phyloP scores from a whole-genome alignment of 2,329 filamentous ascomycete genomes.

The Tolypocladium tropicale region DNA sequence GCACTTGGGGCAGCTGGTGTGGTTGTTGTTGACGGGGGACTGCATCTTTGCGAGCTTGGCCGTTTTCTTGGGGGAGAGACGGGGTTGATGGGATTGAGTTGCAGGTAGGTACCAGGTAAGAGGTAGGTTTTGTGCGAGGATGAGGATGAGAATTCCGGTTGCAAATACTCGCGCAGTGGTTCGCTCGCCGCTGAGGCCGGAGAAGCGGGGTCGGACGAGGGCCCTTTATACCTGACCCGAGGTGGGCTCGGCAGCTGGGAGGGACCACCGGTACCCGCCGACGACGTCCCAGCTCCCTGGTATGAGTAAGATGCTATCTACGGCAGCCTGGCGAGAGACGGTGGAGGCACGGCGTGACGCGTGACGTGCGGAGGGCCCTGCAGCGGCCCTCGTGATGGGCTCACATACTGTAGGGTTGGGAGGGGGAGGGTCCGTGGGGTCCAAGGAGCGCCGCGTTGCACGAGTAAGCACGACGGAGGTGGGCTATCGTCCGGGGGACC shows the following conservation, averaged over 20 bases:
- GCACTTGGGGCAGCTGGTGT: conserved; percentile 46
- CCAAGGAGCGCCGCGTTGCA: background rate
- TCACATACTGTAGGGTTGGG: background rate
- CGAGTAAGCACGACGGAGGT: background rate
- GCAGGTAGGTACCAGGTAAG: no score
- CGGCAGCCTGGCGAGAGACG: no score
- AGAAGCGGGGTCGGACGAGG: background rate
- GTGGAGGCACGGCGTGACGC: background rate
- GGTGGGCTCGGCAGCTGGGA: background rate
- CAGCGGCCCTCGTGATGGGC: background rate
- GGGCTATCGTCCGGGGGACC: background rate
- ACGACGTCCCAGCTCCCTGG: no score
- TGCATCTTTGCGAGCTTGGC: conserved; percentile 15
- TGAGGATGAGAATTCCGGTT: background rate
- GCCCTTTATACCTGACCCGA: background rate
- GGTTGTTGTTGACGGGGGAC: conserved; percentile 24
- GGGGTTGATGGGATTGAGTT: no score
- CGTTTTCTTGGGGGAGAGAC: background rate
- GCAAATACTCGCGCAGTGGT: background rate
- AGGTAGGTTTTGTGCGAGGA: no score
- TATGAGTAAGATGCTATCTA: no score
- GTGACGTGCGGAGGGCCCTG: background rate
- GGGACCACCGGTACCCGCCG: no score
- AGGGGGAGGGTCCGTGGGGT: background rate
- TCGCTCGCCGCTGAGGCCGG: background rate